A percentile compares a stretch with the other conserved stretches of the same genome.
phyloP scores from a whole-genome alignment of 192 early-diverging fungal species.

The Rhizophagus clarus region DNA sequence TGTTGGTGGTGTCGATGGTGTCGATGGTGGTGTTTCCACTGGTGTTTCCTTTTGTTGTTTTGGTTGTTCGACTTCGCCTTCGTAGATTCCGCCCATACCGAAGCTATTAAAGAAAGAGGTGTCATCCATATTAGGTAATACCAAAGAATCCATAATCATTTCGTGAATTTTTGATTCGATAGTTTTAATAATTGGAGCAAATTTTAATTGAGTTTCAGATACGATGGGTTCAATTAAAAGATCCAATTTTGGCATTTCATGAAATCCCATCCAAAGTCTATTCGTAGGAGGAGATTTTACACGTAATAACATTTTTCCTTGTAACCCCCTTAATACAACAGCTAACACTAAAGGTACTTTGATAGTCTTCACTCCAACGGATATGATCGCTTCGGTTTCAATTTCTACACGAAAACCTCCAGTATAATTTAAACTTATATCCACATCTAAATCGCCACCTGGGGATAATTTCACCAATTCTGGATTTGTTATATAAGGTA shows the following conservation, averaged over 20 bases:
- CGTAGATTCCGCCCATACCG: conserved; percentile 64
- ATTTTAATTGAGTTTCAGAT: conserved; percentile 80
- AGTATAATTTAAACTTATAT: conserved; percentile 79
- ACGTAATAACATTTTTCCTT: conserved; percentile 77
- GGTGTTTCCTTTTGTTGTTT: conserved; percentile 22
- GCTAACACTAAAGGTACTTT: conserved; percentile 80
- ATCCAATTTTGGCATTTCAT: conserved; percentile 76
- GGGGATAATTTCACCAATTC: conserved; percentile 65
- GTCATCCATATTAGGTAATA: conserved; percentile 92
- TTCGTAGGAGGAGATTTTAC: conserved; percentile 84
- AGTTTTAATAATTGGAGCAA: conserved; percentile 75
- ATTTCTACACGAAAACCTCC: conserved; percentile 80
- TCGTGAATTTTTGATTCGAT: conserved; percentile 87
- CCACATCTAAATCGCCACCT: conserved; percentile 73
- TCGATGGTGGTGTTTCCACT: conserved; percentile 25
- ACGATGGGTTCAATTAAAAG: conserved; percentile 81
- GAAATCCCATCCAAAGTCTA: conserved; percentile 88
- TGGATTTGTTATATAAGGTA: conserved; percentile 81
- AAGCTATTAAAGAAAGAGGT: conserved; percentile 75
- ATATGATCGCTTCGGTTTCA: conserved; percentile 56
- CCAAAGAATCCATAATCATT: conserved; percentile 76
- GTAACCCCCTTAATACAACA: conserved; percentile 71
- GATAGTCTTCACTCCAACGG: conserved; percentile 51
- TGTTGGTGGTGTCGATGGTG: conserved; percentile 29
- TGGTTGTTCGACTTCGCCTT: conserved; percentile 36